Percentiles rank a stretch among this genome's conserved stretches.
Evolutionary conservation across 2,329 filamentous ascomycete species (phyloP).

Genomic region (Trematosphaeria pertusa): DNA sequence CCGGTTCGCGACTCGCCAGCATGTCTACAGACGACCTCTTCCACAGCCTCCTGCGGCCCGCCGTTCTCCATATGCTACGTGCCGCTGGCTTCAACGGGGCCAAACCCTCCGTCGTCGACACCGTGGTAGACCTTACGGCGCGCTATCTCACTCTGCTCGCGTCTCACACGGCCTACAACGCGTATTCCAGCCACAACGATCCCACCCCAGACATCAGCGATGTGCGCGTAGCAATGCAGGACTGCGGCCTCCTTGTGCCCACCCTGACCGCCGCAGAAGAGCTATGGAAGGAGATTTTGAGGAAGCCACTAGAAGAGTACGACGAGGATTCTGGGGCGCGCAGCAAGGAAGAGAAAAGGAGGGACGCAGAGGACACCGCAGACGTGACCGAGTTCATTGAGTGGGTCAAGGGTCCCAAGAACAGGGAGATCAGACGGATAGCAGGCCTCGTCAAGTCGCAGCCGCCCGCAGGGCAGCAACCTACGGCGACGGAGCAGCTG

Average conservation of each 20-base stretch:
- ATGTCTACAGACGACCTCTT: slow-evolving; percentile 59
- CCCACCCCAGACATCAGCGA: slow-evolving; percentile 73
- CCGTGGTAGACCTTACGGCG: slow-evolving; percentile 83
- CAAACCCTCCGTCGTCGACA: slow-evolving; percentile 81
- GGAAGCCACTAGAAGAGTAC: slow-evolving; percentile 53
- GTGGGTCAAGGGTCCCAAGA: slow-evolving; percentile 78
- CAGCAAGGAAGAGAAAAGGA: slow-evolving; percentile 51
- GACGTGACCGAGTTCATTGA: slow-evolving; percentile 79
- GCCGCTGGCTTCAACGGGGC: slow-evolving; percentile 89
- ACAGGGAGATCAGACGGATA: slow-evolving; percentile 81
- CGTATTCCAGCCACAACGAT: slow-evolving; percentile 72
- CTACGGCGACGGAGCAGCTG: slow-evolving; percentile 55
- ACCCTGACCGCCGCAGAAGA: slow-evolving; percentile 73
- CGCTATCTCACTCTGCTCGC: slow-evolving; percentile 81
- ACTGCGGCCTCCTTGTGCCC: slow-evolving; percentile 77
- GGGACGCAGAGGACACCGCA: slow-evolving; percentile 74
- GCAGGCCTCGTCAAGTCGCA: slow-evolving; percentile 67
- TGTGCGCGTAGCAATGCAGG: slow-evolving; percentile 83
- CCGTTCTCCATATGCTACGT: slow-evolving; percentile 88
- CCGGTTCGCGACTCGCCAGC: slow-evolving; percentile 24
- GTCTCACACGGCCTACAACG: slow-evolving; percentile 73
- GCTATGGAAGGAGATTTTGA: slow-evolving; percentile 62
- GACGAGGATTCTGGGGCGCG: slow-evolving; percentile 49
- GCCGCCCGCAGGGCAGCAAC: slow-evolving; percentile 33
- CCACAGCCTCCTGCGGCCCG: slow-evolving; percentile 83